These are phyloP conservation scores for Tylopilus balloui DNA, from an alignment of 768 basidiomycete genomes.

Conservation along the genomic window DNA sequence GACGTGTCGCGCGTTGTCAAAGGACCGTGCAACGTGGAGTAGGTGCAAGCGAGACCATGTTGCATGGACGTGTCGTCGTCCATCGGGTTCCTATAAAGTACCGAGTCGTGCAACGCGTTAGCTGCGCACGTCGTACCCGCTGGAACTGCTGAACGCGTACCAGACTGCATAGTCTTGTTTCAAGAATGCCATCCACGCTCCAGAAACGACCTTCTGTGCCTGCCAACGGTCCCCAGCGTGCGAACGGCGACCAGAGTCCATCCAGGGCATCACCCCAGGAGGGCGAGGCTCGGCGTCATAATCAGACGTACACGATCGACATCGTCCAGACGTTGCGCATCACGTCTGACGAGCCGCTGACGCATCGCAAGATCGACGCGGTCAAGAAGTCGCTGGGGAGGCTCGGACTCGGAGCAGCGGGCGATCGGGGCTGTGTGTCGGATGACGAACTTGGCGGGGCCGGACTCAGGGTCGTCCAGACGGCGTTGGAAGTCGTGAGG, in stretches of 20 bases:
- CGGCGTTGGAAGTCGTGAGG: slow-evolving; percentile 21
- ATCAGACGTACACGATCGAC: slow-evolving; percentile 26
- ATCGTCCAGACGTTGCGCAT: slow-evolving; percentile 30
- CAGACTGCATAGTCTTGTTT: neutral
- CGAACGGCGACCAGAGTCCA: slow-evolving; percentile 11
- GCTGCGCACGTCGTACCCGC: neutral
- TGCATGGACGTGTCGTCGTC: slow-evolving; percentile 13
- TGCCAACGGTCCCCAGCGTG: neutral
- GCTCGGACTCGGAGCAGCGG: slow-evolving; percentile 17
- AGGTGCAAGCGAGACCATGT: slow-evolving; percentile 15
- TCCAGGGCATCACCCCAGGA: neutral
- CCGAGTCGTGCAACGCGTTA: neutral
- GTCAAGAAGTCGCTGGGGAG: slow-evolving; percentile 29
- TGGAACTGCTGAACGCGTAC: neutral
- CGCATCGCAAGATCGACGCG: slow-evolving; percentile 23
- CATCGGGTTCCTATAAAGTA: slow-evolving; percentile 20
- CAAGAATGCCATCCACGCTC: slow-evolving; percentile 16
- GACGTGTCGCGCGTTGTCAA: slow-evolving; percentile 19
- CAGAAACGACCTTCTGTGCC: slow-evolving; percentile 18
- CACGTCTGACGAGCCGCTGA: slow-evolving; percentile 26
- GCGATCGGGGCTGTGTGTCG: slow-evolving; percentile 29
- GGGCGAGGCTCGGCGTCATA: neutral
- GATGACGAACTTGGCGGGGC: slow-evolving; percentile 24
- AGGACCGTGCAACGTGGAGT: slow-evolving; percentile 17
- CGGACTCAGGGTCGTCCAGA: slow-evolving; percentile 28